phyloP scores from a whole-genome alignment of 352 stramenopile species.

The Globisporangium viniferum region DNA sequence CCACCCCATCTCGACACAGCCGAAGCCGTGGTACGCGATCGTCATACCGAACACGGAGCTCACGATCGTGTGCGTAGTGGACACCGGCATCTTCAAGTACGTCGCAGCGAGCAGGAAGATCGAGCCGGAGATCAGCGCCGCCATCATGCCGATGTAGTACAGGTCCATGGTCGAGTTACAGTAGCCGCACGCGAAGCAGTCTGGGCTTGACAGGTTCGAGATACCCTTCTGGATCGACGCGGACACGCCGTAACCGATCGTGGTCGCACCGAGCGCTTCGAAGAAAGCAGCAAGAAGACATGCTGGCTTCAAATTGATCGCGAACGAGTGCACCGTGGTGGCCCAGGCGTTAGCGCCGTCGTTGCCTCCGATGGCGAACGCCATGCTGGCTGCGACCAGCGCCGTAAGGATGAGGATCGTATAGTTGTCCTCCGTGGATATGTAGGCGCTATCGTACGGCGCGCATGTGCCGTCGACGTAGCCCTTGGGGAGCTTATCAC shows the following conservation, averaged over 20 bases:
- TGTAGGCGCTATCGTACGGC: conserved; percentile 24
- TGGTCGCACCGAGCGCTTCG: conserved; percentile 77
- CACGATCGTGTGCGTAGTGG: conserved; percentile 73
- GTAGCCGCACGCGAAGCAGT: conserved; percentile 35
- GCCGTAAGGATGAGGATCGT: conserved; percentile 20
- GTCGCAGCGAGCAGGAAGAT: conserved; percentile 59
- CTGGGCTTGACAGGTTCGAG: conserved; percentile 17
- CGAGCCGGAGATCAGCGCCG: conserved; percentile 38
- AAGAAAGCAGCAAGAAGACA: conserved; percentile 71
- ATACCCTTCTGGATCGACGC: conserved; percentile 64
- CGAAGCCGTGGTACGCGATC: conserved; percentile 34
- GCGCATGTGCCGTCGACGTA: conserved; percentile 13
- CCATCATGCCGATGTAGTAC: conserved; percentile 68
- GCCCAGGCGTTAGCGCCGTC: conserved; percentile 87
- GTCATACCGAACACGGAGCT: conserved; percentile 66
- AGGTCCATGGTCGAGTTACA: conserved; percentile 51
- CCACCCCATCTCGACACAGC: conserved; percentile 33
- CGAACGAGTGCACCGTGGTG: conserved; percentile 67
- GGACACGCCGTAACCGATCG: conserved; percentile 76
- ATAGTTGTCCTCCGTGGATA: conserved; percentile 23
- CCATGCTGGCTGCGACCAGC: conserved; percentile 27
- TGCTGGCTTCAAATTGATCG: conserved; percentile 64
- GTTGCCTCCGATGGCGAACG: conserved; percentile 66
- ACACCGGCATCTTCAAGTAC: conserved; percentile 58
- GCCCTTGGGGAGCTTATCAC: background rate